phyloP scores from a whole-genome alignment of 306 rosid genomes.

The Coriaria nepalensis region DNA sequence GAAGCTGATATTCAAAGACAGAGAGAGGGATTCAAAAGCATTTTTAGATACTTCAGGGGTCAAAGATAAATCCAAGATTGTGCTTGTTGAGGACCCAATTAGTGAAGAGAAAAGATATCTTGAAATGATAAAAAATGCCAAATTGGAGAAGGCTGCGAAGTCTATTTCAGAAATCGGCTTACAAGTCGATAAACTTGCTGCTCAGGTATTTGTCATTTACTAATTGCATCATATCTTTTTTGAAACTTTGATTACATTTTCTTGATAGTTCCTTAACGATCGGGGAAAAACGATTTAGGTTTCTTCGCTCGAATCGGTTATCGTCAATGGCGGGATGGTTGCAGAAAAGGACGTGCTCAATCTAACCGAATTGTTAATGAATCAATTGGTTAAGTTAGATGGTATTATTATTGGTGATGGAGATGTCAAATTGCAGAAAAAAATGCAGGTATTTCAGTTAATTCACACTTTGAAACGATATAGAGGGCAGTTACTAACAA shows the following conservation, averaged over 20 bases:
- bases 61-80: slow-evolving; percentile 69
- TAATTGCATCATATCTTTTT: neutral
- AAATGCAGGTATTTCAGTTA: slow-evolving; percentile 67
- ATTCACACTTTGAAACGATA: neutral
- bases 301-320: slow-evolving; percentile 65
- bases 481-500: too few relatives aligned
- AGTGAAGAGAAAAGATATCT: slow-evolving; percentile 72
- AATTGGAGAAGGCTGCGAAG: slow-evolving; percentile 80
- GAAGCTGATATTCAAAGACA: slow-evolving; percentile 72
- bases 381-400: slow-evolving; percentile 75
- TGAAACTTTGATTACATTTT: neutral
- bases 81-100: slow-evolving; percentile 68
- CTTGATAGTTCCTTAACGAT: neutral
- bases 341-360: slow-evolving; percentile 59
- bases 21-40: slow-evolving; percentile 86
- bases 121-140: slow-evolving; percentile 72
- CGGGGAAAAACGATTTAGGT: slow-evolving; percentile 31
- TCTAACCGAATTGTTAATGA: slow-evolving; percentile 77
- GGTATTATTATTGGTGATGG: slow-evolving; percentile 62
- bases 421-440: slow-evolving; percentile 87
- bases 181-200: slow-evolving; percentile 79
- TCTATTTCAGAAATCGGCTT: slow-evolving; percentile 74
- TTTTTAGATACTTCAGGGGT: slow-evolving; percentile 73
- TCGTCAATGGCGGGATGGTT: slow-evolving; percentile 66
- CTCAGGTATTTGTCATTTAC: slow-evolving; percentile 33